These are phyloP conservation scores for Zoysia japonica DNA, from an alignment of 176 grass and related monocot species.

Conservation along the genomic window DNA sequence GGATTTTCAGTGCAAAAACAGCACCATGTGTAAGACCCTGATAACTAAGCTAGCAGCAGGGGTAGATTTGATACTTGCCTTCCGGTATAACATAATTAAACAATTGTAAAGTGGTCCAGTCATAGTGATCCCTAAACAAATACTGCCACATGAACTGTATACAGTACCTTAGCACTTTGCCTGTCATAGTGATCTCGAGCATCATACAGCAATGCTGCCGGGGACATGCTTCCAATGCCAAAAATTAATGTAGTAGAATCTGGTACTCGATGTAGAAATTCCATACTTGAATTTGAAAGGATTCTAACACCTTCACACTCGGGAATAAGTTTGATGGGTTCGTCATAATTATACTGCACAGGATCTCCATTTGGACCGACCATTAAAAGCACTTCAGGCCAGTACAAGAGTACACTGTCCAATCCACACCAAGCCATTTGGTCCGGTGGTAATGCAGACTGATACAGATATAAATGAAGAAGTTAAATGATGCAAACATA, in stretches of 20 bases:
- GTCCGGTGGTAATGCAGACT: slow-evolving; percentile 94
- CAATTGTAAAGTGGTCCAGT: not conserved
- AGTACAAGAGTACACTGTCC: slow-evolving; percentile 93
- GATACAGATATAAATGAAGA: slow-evolving; percentile 18
- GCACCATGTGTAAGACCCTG: slow-evolving; percentile 6
- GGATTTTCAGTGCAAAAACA: slow-evolving; percentile 1
- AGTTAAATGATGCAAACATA: slow-evolving; percentile 14
- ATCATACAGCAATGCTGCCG: slow-evolving; percentile 91
- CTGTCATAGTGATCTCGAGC: slow-evolving; percentile 95
- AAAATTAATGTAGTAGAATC: slow-evolving; percentile 89
- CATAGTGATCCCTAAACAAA: not conserved
- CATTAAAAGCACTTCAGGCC: slow-evolving; percentile 85
- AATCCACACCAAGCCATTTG: slow-evolving; percentile 96
- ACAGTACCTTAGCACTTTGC: slow-evolving; percentile 88
- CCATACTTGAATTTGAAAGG: slow-evolving; percentile 95
- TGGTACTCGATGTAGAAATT: slow-evolving; percentile 87
- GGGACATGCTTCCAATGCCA: slow-evolving; percentile 86
- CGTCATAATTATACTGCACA: slow-evolving; percentile 81
- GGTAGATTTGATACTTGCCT: not conserved
- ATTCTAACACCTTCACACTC: slow-evolving; percentile 97
- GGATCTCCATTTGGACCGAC: slow-evolving; percentile 89
- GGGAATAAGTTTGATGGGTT: slow-evolving; percentile 88
- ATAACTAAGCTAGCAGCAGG: slow-evolving; percentile 29
- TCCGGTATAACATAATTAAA: not conserved
- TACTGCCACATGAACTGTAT: not conserved